Evolutionary conservation across 2,329 filamentous ascomycete genomes (phyloP).

Genomic region (Epichloe coenophiala): DNA sequence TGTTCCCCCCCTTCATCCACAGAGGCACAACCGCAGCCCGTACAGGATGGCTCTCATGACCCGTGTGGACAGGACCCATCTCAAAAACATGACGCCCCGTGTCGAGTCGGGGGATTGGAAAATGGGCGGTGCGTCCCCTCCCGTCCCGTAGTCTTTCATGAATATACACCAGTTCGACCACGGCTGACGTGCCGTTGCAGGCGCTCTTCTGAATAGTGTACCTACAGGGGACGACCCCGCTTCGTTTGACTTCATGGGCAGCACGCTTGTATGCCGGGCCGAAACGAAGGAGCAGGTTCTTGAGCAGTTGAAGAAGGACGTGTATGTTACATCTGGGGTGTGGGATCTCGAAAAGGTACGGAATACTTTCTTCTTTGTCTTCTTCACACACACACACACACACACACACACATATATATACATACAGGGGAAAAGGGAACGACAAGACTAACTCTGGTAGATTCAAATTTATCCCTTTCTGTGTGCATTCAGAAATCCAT

Average conservation of each 20-base stretch:
- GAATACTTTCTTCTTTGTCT: constrained; percentile 4
- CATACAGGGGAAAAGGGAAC: neutral
- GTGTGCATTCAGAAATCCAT: constrained; percentile 24
- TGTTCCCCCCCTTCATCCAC: constrained; percentile 14
- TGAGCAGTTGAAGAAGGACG: constrained; percentile 53
- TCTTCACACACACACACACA: too few species aligned
- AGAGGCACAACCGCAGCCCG: neutral
- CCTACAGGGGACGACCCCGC: constrained; percentile 47
- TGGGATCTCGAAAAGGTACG: constrained; percentile 63
- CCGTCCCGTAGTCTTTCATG: neutral
- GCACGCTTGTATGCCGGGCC: constrained; percentile 53
- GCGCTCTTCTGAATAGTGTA: constrained; percentile 52
- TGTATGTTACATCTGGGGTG: constrained; percentile 58
- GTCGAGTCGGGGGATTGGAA: constrained; percentile 44
- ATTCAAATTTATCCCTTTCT: constrained; percentile 38
- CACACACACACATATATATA: too few species aligned
- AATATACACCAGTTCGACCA: too few species aligned
- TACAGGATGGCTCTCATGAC: neutral
- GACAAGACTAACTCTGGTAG: constrained; percentile 13
- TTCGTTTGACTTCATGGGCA: constrained; percentile 59
- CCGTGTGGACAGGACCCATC: constrained; percentile 28
- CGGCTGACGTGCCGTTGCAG: constrained; percentile 22
- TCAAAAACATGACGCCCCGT: constrained; percentile 39
- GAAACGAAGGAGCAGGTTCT: constrained; percentile 56
- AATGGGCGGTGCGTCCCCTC: constrained; percentile 42